These are phyloP conservation scores for Globisporangium megalacanthum DNA, from an alignment of 352 stramenopile species.

Conservation along the genomic window DNA sequence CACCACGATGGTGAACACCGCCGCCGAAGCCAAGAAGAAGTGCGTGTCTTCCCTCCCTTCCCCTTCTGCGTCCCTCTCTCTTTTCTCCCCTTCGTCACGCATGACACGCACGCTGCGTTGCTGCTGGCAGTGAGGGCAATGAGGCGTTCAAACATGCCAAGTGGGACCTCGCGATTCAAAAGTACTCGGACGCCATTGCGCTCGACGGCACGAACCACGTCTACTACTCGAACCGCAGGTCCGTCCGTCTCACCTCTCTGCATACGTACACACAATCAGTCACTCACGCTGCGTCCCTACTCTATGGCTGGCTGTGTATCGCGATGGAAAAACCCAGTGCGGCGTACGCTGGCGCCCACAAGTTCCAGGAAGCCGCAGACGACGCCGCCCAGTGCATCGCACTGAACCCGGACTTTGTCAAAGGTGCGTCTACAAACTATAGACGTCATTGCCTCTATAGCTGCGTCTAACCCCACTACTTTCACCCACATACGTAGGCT, in stretches of 20 bases:
- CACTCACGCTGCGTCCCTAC: not conserved
- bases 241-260: not conserved
- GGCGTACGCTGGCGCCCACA: constrained; percentile 52
- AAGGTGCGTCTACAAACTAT: constrained; percentile 47
- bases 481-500: constrained; percentile 31
- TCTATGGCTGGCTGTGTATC: not conserved
- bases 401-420: constrained; percentile 93
- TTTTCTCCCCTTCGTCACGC: not conserved
- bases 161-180: constrained; percentile 85
- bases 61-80: not conserved
- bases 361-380: constrained; percentile 80
- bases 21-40: constrained; percentile 83
- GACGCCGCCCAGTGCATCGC: constrained; percentile 88
- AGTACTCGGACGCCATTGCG: constrained; percentile 91
- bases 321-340: constrained; percentile 27
- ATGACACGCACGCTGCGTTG: too few relatives aligned
- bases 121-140: constrained; percentile 84
- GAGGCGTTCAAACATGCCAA: constrained; percentile 91
- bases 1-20: constrained; percentile 52
- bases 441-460: constrained; percentile 6
- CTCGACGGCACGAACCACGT: constrained; percentile 88
- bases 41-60: constrained; percentile 14
- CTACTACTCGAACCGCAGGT: constrained; percentile 94
- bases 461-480: not conserved
- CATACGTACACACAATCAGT: not conserved